Base-by-base conservation (phyloP, 139 green algal species). In the Asterochloris erici region DNA sequence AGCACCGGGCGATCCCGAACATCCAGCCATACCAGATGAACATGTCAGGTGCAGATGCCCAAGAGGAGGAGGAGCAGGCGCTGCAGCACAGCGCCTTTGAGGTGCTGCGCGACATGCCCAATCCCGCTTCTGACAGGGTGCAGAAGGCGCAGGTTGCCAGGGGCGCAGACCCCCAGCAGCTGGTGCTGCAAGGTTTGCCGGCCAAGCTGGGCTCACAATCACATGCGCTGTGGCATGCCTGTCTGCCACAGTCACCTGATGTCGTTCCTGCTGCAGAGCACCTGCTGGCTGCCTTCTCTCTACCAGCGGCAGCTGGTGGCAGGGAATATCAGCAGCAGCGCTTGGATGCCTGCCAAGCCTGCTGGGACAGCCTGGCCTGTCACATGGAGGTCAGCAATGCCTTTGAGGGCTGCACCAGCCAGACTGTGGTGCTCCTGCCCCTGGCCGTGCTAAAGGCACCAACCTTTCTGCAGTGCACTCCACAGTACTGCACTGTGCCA, bases 301-400 rank as follows among this genome's bases (percentile, higher is more conserved):
- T 27, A 29, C 47, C 75, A 15, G 83, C 77, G 27, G 15, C 62
- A 14, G 64, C 68, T 0, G 85, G 87, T 21, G 17, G 68, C 9
- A 28, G 82, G 63, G 85, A 84, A 21, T 73, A 77, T 12, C 78
- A 83, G 27, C 29, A 29, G n/a, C 24, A 70, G 0, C 78, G 87
- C 0, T 62, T 66, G 0, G 70, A 47, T 11, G 87, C 87, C 0
- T 74, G 29, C 12, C 23, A 63, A 4, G 6, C n/a, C 1, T 84
- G 82, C 73, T 87, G 81, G 84, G 19, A 60, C 9, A 68, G 63
- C 0, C 70, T 90, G 12, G 29, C 27, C 10, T 14, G 70, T 12
- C 63, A 83, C n/a, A 70, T 87, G 24, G 64, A 89, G 79, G 85
- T 83, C 61, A 26, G 19, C 66, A 21, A 26, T 71, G 66, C 17